Evolutionary conservation across 1,284 basidiomycete species (phyloP).

Genomic region (Vanrija humicola): DNA sequence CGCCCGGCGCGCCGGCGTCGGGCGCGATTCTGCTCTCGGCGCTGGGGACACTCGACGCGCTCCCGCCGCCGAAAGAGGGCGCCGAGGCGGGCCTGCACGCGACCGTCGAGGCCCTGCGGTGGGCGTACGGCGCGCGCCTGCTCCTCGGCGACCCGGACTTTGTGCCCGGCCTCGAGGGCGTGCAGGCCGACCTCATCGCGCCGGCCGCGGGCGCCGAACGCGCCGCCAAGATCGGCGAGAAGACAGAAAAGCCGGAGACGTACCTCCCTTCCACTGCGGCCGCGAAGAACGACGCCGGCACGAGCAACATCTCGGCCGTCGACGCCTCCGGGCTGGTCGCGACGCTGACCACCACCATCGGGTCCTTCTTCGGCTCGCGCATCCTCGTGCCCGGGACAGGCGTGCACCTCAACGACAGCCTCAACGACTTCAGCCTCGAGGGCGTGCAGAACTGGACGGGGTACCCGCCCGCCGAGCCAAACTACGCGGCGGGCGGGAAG

Average conservation of each 20-base stretch:
- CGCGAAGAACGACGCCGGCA: slow-evolving; percentile 23
- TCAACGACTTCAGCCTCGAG: slow-evolving; percentile 44
- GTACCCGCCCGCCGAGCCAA: slow-evolving; percentile 36
- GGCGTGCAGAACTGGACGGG: slow-evolving; percentile 38
- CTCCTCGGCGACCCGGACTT: slow-evolving; percentile 39
- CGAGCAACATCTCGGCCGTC: slow-evolving; percentile 41
- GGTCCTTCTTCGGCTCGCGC: slow-evolving; percentile 35
- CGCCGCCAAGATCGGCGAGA: not conserved
- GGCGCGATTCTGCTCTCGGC: slow-evolving; percentile 37
- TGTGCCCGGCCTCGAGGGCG: slow-evolving; percentile 24
- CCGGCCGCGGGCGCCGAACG: not conserved
- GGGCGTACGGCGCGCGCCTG: slow-evolving; percentile 41
- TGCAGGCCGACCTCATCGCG: slow-evolving; percentile 25
- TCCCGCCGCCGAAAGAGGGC: slow-evolving; percentile 17
- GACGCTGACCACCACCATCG: slow-evolving; percentile 43
- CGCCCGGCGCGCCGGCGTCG: slow-evolving; percentile 39
- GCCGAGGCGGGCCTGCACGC: slow-evolving; percentile 14
- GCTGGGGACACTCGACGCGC: slow-evolving; percentile 29
- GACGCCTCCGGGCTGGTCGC: slow-evolving; percentile 36
- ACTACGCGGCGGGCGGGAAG: slow-evolving; percentile 32
- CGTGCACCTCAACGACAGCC: slow-evolving; percentile 43
- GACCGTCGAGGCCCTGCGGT: slow-evolving; percentile 31
- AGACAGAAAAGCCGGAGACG: not conserved
- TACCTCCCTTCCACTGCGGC: not conserved
- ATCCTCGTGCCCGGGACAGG: slow-evolving; percentile 44